Conservation (phyloP, 257 asterid genomes). For the Ilex asprella region DNA sequence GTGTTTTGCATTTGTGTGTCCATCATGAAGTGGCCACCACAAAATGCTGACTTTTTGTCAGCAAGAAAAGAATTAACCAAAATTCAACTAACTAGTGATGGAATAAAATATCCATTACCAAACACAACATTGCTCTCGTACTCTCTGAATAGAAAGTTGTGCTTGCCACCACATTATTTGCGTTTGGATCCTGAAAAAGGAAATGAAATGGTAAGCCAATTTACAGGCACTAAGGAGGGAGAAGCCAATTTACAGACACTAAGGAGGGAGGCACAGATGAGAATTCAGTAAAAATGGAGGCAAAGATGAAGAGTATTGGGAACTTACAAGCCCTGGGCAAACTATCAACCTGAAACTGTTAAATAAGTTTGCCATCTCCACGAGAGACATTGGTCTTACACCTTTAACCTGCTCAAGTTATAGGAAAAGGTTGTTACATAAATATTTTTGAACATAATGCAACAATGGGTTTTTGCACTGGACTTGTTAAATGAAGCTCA, state of each 20-base stretch:
- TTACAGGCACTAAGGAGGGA: neutral
- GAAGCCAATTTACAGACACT: no score
- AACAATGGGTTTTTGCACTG: no score
- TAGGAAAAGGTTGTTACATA: constrained; percentile 10
- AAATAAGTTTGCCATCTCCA: constrained; percentile 77
- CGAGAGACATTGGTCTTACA: constrained; percentile 71
- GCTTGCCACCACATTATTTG: constrained; percentile 83
- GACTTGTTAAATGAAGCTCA: no score
- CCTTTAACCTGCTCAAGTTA: constrained; percentile 72
- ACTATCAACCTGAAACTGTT: constrained; percentile 52
- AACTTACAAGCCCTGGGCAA: constrained; percentile 85
- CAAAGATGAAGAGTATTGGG: neutral
- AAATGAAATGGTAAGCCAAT: constrained; percentile 4
- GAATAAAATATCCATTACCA: constrained; percentile 43
- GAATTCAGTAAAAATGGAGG: constrained; percentile 1
- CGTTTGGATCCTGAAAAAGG: constrained; percentile 71
- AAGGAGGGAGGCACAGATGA: neutral
- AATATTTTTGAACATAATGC: neutral
- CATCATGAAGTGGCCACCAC: no score
- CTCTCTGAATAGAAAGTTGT: constrained; percentile 84
- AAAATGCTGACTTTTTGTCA: no score
- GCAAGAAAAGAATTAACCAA: no score
- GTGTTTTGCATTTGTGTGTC: no score
- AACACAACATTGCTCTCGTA: constrained; percentile 86
- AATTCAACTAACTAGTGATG: no score